Base-by-base conservation (phyloP, 192 early-diverging fungal genomes). In the Dissophora ornata region DNA sequence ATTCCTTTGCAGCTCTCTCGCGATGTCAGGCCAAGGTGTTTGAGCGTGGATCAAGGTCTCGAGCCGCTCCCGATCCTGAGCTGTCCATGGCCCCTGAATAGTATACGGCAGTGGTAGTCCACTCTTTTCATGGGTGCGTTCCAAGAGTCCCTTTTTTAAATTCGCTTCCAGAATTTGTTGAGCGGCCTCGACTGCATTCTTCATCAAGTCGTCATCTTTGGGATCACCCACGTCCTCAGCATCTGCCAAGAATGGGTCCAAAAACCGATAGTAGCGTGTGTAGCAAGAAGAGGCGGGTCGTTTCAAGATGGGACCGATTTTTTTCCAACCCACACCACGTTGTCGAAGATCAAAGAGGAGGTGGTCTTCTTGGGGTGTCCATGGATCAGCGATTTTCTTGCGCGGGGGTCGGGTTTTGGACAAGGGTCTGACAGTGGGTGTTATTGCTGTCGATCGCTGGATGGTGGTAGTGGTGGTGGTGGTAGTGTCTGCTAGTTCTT, bases 171-270 rank as follows among this genome's bases (percentile, higher is more conserved):
- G 33, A 36, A 24, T 46, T 9, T 22, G 11, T 16, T 51, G 54
- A 22, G 32, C 1, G 0, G 60, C 46, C 5, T 71, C 25, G 13
- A 63, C 34, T 1, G 53, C 33, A 6, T 21, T 24, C 48, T 25
- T 33, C 16, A 34, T 42, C n/a, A 22, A 53, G 3, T 57, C 62
- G 0, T 63, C 54, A 0, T 44, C 59, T 7, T 59, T 44, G 6
- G 34, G 24, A 11, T 61, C 57, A 0, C 52, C 58, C 40, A 13
- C 13, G 36, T 67, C 71, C 8, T 67, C 53, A 10, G 73, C 65
- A 62, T 77, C 73, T 0, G 52, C 64, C 9, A 77, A 24, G 26
- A 67, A 62, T 18, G 73, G 73, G 29, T 75, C 71, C 24, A 75
- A 36, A 12, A 67, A 59, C 1, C 71, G 71, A 13, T 67, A 75